phyloP scores from a whole-genome alignment of 2,329 filamentous ascomycete genomes.

The Penicillium nordicum region DNA sequence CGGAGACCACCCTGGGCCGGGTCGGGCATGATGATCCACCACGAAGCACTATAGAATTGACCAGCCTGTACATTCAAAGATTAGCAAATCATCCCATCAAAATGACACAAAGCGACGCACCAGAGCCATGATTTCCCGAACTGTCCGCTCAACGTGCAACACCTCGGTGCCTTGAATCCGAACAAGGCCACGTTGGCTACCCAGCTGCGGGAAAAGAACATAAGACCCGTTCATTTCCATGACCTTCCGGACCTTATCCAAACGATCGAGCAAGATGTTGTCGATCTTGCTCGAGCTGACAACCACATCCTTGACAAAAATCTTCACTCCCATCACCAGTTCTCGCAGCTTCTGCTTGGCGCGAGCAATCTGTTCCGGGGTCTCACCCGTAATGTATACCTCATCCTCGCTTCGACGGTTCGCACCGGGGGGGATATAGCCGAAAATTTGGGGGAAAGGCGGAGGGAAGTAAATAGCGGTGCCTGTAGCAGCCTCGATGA shows the following conservation, averaged over 20 bases:
- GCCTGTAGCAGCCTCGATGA: conserved; percentile 91
- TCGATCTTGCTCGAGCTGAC: conserved; percentile 92
- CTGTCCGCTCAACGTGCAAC: conserved; percentile 88
- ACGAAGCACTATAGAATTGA: conserved; percentile 95
- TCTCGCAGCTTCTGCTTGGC: conserved; percentile 92
- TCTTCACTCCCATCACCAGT: conserved; percentile 72
- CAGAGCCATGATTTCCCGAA: conserved; percentile 91
- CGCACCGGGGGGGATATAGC: conserved; percentile 80
- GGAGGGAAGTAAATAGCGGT: conserved; percentile 98
- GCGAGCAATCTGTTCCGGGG: conserved; percentile 73
- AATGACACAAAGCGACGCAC: conserved; percentile 51
- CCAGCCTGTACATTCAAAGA: conserved; percentile 60
- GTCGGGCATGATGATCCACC: conserved; percentile 84
- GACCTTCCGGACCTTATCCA: conserved; percentile 97
- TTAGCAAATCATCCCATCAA: background rate
- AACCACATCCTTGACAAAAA: conserved; percentile 87
- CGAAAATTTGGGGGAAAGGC: conserved; percentile 85
- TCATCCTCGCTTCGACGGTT: conserved; percentile 79
- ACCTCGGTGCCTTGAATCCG: conserved; percentile 92
- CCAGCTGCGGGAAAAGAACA: conserved; percentile 84
- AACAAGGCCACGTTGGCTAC: conserved; percentile 77
- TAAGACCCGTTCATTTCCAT: conserved; percentile 96
- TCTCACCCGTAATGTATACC: conserved; percentile 93
- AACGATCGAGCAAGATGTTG: conserved; percentile 80
- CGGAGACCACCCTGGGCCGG: conserved; percentile 57